phyloP scores from a whole-genome alignment of 1,284 basidiomycete genomes.

The Takashimella tepidaria region DNA sequence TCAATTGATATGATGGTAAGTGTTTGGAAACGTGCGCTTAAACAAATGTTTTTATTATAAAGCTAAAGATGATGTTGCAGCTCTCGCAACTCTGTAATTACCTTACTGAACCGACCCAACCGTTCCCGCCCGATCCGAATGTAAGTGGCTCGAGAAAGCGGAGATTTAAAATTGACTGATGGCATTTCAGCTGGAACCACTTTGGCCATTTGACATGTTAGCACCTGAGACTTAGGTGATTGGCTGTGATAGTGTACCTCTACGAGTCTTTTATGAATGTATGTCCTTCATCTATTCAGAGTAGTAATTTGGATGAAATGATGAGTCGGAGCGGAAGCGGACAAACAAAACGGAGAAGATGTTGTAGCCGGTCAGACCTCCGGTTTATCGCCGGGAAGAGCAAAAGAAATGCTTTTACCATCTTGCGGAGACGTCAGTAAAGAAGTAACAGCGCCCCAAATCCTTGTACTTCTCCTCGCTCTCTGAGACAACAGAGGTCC shows the following conservation, averaged over 20 bases:
- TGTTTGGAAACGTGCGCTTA: neutral
- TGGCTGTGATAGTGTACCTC: too few relatives aligned
- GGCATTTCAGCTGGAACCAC: neutral
- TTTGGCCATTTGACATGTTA: neutral
- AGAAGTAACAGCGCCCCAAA: too few relatives aligned
- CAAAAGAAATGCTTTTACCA: too few relatives aligned
- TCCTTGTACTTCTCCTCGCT: too few relatives aligned
- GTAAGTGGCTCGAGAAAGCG: neutral
- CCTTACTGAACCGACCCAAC: neutral
- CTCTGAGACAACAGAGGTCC: too few relatives aligned
- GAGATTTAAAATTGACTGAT: neutral
- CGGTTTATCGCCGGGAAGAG: too few relatives aligned
- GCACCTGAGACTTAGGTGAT: neutral
- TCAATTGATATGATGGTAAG: neutral
- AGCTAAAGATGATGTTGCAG: too few relatives aligned
- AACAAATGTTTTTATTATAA: too few relatives aligned
- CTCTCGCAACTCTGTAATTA: neutral
- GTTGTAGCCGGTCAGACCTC: neutral
- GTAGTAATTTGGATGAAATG: neutral
- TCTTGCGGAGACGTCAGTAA: too few relatives aligned
- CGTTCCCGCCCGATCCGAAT: neutral
- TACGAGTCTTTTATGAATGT: too few relatives aligned
- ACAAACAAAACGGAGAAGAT: neutral
- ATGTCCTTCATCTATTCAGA: neutral
- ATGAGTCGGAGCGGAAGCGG: neutral